phyloP scores from a whole-genome alignment of 1,284 basidiomycete genomes.

The Cutaneotrichosporon cyanovorans region DNA sequence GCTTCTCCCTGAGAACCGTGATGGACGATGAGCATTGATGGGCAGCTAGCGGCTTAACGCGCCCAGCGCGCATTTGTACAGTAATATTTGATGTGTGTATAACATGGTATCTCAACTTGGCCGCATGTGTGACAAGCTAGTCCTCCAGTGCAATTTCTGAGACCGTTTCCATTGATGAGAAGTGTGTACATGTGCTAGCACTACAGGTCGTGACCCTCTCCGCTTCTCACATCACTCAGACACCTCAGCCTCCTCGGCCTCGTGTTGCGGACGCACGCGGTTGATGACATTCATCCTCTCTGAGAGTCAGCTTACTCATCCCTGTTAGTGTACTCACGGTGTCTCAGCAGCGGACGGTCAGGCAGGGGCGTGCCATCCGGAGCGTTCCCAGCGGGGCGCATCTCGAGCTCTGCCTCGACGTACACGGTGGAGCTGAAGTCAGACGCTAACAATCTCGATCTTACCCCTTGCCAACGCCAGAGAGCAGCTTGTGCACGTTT shows the following conservation, averaged over 20 bases:
- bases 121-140: too few species aligned
- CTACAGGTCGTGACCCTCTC: too few species aligned
- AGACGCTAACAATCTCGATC: not conserved
- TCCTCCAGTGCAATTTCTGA: too few species aligned
- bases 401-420: constrained; percentile 41
- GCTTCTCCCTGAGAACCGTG: too few species aligned
- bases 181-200: too few species aligned
- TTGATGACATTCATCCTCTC: constrained; percentile 27
- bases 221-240: too few species aligned
- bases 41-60: too few species aligned
- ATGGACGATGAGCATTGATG: too few species aligned
- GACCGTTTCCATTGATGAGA: too few species aligned
- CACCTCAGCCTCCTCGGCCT: not conserved
- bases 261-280: constrained; percentile 13
- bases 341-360: constrained; percentile 30
- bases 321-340: constrained; percentile 25
- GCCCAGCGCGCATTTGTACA: too few species aligned
- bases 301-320: constrained; percentile 2
- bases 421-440: constrained; percentile 32
- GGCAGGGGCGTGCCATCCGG: constrained; percentile 21
- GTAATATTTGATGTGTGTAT: too few species aligned
- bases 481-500: constrained; percentile 21
- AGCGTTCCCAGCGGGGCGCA: constrained; percentile 22
- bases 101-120: too few species aligned
- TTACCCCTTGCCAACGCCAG: constrained; percentile 34